These are phyloP conservation scores for Neotropicomus parvogracilis DNA, from an alignment of 1,284 basidiomycete species.

Conservation along the genomic window DNA sequence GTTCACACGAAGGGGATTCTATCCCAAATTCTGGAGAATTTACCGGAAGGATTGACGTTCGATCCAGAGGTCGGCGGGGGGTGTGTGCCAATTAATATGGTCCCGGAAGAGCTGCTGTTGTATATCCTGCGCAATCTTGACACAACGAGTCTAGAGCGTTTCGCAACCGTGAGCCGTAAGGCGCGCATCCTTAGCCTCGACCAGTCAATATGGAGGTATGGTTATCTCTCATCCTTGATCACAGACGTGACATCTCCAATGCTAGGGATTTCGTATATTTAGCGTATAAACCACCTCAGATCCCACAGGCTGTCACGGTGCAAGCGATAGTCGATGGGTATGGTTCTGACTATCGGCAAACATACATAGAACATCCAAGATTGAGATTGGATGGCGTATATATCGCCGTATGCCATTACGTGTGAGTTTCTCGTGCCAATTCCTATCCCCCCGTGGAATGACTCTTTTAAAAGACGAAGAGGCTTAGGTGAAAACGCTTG, in stretches of 20 bases:
- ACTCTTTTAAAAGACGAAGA: constrained; percentile 49
- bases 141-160: constrained; percentile 68
- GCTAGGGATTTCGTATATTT: constrained; percentile 49
- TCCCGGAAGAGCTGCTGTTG: constrained; percentile 78
- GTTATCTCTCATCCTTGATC: constrained; percentile 4
- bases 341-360: constrained; percentile 63
- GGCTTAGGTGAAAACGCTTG: constrained; percentile 79
- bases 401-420: constrained; percentile 85
- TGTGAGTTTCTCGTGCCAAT: constrained; percentile 41
- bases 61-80: constrained; percentile 64
- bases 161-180: constrained; percentile 68
- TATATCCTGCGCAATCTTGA: constrained; percentile 63
- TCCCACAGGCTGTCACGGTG: constrained; percentile 47
- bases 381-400: constrained; percentile 84
- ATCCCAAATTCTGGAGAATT: constrained; percentile 45
- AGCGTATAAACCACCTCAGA: constrained; percentile 73
- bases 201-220: constrained; percentile 72
- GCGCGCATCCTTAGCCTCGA: constrained; percentile 70
- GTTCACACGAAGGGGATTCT: constrained; percentile 38
- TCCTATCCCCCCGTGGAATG: neutral
- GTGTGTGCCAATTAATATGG: constrained; percentile 48
- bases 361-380: constrained; percentile 80
- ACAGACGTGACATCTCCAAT: constrained; percentile 11
- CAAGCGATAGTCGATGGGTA: constrained; percentile 50
- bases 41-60: constrained; percentile 55